A percentile compares a stretch with the other conserved stretches of the same genome.
Evolutionary conservation across 306 rosid genomes (phyloP).

Genomic region (Castanopsis chinensis): DNA sequence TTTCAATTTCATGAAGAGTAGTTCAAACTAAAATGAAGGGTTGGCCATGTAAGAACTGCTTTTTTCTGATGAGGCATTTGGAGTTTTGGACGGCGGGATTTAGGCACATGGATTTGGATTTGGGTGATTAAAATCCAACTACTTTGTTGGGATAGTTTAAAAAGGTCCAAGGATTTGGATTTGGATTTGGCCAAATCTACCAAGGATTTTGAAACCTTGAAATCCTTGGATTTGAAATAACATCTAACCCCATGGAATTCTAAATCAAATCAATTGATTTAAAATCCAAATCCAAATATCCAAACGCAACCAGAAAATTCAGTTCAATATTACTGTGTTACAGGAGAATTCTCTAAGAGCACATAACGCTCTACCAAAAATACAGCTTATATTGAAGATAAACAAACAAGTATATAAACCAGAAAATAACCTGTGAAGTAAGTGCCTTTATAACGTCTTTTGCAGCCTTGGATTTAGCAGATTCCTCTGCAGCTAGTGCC

Average conservation of each 20-base stretch:
- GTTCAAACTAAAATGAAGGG: neutral
- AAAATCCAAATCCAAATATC: too few relatives aligned
- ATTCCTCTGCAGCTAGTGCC: conserved; percentile 78
- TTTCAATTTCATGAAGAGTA: neutral
- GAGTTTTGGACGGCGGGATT: too few relatives aligned
- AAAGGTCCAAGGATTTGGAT: too few relatives aligned
- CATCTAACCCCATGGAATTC: too few relatives aligned
- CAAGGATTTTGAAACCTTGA: too few relatives aligned
- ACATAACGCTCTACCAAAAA: neutral
- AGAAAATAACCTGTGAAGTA: conserved; percentile 73
- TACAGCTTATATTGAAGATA: conserved; percentile 13
- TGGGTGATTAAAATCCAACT: too few relatives aligned
- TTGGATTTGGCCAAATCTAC: too few relatives aligned
- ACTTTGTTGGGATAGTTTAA: too few relatives aligned
- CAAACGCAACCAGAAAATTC: neutral
- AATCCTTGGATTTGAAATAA: too few relatives aligned
- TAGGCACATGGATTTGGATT: too few relatives aligned
- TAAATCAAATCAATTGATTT: too few relatives aligned
- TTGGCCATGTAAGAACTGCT: neutral
- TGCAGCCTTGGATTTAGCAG: conserved; percentile 78
- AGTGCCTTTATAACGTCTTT: conserved; percentile 96
- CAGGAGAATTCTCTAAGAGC: neutral
- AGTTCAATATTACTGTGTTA: neutral
- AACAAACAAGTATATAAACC: conserved; percentile 8
- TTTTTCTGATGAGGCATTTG: neutral